phyloP scores from a whole-genome alignment of 306 rosid genomes.

The barrel medic (Medicago truncatula) region DNA sequence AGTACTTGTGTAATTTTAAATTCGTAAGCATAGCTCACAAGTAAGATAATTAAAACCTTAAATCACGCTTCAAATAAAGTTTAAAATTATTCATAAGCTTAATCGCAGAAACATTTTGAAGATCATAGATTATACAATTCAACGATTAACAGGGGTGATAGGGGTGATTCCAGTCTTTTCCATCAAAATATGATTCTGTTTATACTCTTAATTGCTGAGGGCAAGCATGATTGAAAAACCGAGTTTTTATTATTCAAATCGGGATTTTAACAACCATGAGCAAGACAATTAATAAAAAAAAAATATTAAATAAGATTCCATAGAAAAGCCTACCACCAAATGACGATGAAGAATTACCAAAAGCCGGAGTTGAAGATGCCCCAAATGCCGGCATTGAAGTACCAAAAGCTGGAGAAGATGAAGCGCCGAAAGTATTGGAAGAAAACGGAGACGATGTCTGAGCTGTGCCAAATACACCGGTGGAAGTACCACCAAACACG shows the following conservation, averaged over 20 bases:
- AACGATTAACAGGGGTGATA: background rate
- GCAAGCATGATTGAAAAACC: background rate
- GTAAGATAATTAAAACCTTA: background rate
- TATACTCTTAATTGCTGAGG: background rate
- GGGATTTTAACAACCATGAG: no score
- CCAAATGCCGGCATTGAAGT: background rate
- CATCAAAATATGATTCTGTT: background rate
- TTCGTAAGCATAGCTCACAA: background rate
- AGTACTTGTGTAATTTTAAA: background rate
- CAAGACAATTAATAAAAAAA: no score
- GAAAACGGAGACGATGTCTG: slow-evolving; percentile 40
- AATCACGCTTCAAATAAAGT: background rate
- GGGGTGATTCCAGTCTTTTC: background rate
- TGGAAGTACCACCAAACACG: slow-evolving; percentile 88
- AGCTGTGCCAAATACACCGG: slow-evolving; percentile 86
- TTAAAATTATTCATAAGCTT: background rate
- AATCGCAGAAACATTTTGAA: background rate
- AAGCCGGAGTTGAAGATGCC: background rate
- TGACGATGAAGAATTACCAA: background rate
- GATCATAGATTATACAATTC: background rate
- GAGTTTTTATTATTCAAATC: background rate
- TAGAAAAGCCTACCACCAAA: background rate
- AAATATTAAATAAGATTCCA: no score
- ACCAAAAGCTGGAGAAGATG: background rate
- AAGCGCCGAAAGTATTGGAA: background rate